Percentiles rank a stretch among this genome's conserved stretches.
Evolutionary conservation across 2,329 filamentous ascomycete species (phyloP).

Genomic region (Pseudocercospora vitis): DNA sequence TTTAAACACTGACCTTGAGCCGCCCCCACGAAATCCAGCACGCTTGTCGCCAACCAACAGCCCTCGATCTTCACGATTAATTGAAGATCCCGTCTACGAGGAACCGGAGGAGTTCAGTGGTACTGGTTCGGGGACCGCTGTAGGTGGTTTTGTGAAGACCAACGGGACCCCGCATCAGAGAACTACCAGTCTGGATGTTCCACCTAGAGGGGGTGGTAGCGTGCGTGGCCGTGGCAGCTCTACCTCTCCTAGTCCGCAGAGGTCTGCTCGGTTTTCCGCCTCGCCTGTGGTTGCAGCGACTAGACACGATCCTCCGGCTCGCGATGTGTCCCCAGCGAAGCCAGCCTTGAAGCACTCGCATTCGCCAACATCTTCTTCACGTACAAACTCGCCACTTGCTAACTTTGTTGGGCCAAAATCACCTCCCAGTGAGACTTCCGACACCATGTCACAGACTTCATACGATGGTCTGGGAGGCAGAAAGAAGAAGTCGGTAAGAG

Average conservation of each 20-base stretch:
- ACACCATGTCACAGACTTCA: constrained; percentile 56
- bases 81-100: constrained; percentile 38
- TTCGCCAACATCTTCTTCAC: constrained; percentile 54
- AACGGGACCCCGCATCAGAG: constrained; percentile 22
- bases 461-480: constrained; percentile 39
- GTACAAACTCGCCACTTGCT: constrained; percentile 47
- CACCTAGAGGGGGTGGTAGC: constrained; percentile 23
- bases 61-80: constrained; percentile 23
- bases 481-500: constrained; percentile 67
- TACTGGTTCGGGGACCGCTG: constrained; percentile 6
- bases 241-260: constrained; percentile 59
- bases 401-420: constrained; percentile 51
- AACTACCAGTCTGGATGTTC: constrained; percentile 38
- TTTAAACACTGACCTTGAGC: constrained; percentile 27
- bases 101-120: constrained; percentile 34
- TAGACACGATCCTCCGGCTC: constrained; percentile 67
- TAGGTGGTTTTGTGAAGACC: neutral
- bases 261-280: constrained; percentile 66
- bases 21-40: constrained; percentile 36
- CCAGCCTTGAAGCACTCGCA: constrained; percentile 66
- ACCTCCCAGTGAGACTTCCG: constrained; percentile 56
- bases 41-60: constrained; percentile 32
- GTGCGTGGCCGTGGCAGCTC: constrained; percentile 28
- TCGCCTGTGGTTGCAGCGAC: constrained; percentile 57
- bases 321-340: constrained; percentile 74